Conservation (phyloP, 108 stramenopile species). For the Conticribra guillardii region DNA sequence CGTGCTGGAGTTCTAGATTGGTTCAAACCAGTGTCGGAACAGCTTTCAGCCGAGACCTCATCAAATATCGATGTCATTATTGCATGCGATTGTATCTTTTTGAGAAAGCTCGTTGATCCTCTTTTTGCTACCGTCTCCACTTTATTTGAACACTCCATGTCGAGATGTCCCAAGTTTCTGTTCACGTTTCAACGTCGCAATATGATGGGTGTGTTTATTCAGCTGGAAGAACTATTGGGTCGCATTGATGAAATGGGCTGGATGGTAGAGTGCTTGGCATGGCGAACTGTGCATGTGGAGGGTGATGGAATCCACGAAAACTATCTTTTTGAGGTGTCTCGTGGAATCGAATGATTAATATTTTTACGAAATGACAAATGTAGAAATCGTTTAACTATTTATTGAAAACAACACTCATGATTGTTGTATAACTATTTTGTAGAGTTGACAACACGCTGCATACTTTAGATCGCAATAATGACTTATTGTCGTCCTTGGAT, state of each 20-base stretch:
- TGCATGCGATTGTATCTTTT: conserved; percentile 47
- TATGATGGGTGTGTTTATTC: conserved; percentile 41
- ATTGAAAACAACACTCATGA: no score
- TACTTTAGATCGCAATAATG: no score
- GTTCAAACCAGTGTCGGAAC: conserved; percentile 21
- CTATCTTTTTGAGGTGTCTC: conserved; percentile 39
- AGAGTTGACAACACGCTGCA: no score
- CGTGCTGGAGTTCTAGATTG: conserved; percentile 31
- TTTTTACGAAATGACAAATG: no score
- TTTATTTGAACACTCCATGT: conserved; percentile 24
- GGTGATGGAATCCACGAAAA: conserved; percentile 37
- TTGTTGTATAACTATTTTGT: no score
- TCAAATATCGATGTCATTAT: conserved; percentile 33
- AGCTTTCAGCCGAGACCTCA: conserved; percentile 4
- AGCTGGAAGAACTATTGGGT: conserved; percentile 32
- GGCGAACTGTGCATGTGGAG: conserved; percentile 34
- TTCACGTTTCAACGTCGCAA: conserved; percentile 48
- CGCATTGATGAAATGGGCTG: conserved; percentile 37
- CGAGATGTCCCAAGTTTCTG: conserved; percentile 8
- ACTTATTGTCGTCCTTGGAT: no score
- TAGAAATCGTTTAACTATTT: no score
- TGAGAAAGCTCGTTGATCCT: conserved; percentile 41
- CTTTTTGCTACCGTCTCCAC: conserved; percentile 17
- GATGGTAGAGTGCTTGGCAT: conserved; percentile 41
- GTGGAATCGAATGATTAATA: no score